Conservation (phyloP, 2,329 filamentous ascomycete genomes). For the Colletotrichum destructivum region DNA sequence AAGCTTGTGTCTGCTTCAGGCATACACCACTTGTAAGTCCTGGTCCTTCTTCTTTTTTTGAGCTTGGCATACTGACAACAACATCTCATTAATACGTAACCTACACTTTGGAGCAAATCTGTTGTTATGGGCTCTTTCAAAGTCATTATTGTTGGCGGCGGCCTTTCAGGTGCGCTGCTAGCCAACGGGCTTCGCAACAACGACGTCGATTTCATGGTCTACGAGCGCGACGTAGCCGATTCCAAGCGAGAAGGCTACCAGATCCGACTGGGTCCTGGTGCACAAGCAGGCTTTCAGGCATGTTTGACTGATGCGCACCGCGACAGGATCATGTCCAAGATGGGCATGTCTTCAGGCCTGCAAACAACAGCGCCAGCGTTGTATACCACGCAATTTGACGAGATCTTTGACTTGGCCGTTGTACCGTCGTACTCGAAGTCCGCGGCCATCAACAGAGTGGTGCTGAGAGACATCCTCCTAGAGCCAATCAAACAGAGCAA, state of each 20-base stretch:
- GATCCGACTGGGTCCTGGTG: conserved; percentile 12
- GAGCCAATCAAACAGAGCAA: no score
- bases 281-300: background rate
- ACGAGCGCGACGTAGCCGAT: conserved; percentile 13
- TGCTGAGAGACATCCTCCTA: conserved; percentile 8
- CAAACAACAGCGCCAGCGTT: conserved; percentile 11
- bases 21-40: no score
- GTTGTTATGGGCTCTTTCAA: background rate
- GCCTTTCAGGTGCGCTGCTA: conserved; percentile 11
- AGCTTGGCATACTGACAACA: no score
- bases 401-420: conserved; percentile 12
- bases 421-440: conserved; percentile 14
- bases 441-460: conserved; percentile 12
- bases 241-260: conserved; percentile 19
- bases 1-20: no score
- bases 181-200: conserved; percentile 23
- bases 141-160: conserved; percentile 13
- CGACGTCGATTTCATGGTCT: background rate
- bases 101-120: no score
- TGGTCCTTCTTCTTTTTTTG: no score
- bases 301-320: background rate
- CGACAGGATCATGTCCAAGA: background rate
- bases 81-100: no score
- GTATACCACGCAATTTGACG: conserved; percentile 12
- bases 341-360: conserved; percentile 1